Base-by-base conservation (phyloP, 2,329 filamentous ascomycete genomes). In the Fusarium penzigii region DNA sequence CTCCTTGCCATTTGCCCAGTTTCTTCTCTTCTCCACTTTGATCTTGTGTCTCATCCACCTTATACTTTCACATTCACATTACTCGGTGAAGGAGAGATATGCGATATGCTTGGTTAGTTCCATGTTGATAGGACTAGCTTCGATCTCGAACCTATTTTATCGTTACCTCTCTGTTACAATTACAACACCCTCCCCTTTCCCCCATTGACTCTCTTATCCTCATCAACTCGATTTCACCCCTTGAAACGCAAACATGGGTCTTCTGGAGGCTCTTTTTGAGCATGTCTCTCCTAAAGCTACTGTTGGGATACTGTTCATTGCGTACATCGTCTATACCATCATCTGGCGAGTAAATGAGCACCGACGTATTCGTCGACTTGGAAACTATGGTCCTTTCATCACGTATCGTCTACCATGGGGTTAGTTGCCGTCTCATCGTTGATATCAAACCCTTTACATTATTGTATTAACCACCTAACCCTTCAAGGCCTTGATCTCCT, bases 401-500 rank as follows among this genome's bases (percentile, higher is more conserved):
- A 62, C 54, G 17, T 67, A 70, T 45, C 72, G 65, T 51, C 39
- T 75, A 7, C 82, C 82, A 1, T 74, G 75, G 41, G 76, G 81
- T 83, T 61, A 63, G 73, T 55, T 1, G 17, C 17, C 39, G 5
- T 58, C 11, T 5, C 17, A 41, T 36, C 39, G 16, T 4, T n/a
- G 10, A 25, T 12, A 17, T 39, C 14, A 34, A 13, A n/a, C 17
- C 29, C 11, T 17, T 20, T 20, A 14, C 14, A 17, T 17, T 17
- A 3, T n/a, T 40, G 14, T 11, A 17, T 39, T 16, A 48, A 39
- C 44, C 49, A 17, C 53, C 14, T 40, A 46, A 14, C 17, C 42
- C 25, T n/a, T 6, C 16, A 2, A 70, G 88, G 86, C 43, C 58
- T 92, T 40, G 87, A 89, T 58, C 75, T 90, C 53, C 72, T 92